A percentile compares a stretch with the other conserved stretches of the same genome.
These are phyloP conservation scores for Psilocybe cubensis DNA, from an alignment of 768 basidiomycete genomes.

Conservation along the genomic window DNA sequence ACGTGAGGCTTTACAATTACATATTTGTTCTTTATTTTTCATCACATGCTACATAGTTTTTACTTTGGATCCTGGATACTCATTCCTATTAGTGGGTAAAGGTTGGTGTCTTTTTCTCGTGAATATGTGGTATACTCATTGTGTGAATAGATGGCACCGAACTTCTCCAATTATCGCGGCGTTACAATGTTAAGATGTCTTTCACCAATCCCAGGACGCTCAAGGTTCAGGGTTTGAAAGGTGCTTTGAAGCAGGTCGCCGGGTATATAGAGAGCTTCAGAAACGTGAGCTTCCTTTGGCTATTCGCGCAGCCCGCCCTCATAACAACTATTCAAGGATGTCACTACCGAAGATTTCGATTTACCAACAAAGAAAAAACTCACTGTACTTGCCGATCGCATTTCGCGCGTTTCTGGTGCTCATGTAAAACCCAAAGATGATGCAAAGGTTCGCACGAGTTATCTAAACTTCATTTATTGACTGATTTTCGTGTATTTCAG, in stretches of 20 bases:
- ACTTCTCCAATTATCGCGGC: constrained; percentile 59
- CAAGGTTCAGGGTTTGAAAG: constrained; percentile 59
- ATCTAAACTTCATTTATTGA: background rate
- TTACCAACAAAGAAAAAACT: constrained; percentile 51
- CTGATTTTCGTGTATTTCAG: constrained; percentile 6
- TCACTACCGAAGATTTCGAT: constrained; percentile 37
- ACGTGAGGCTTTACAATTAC: constrained; percentile 25
- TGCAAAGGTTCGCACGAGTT: constrained; percentile 51
- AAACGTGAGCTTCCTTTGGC: constrained; percentile 39
- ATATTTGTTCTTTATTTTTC: constrained; percentile 5
- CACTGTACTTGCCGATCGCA: constrained; percentile 51
- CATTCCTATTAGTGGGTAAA: constrained; percentile 76
- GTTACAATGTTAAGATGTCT: constrained; percentile 65
- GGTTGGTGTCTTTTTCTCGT: constrained; percentile 38
- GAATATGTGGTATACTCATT: background rate
- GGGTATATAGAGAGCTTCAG: constrained; percentile 52
- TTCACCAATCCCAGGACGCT: constrained; percentile 62
- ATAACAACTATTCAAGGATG: constrained; percentile 34
- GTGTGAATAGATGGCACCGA: constrained; percentile 61
- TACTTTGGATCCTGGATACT: constrained; percentile 56
- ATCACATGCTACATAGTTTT: constrained; percentile 44
- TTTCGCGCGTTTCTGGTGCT: constrained; percentile 72
- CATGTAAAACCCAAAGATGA: constrained; percentile 57
- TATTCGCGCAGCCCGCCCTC: constrained; percentile 1
- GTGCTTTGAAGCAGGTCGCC: constrained; percentile 49